A percentile compares a stretch with the other conserved stretches of the same genome.
Conservation (phyloP, 2,329 filamentous ascomycete genomes). For the Nothomitra cinnamomea region DNA sequence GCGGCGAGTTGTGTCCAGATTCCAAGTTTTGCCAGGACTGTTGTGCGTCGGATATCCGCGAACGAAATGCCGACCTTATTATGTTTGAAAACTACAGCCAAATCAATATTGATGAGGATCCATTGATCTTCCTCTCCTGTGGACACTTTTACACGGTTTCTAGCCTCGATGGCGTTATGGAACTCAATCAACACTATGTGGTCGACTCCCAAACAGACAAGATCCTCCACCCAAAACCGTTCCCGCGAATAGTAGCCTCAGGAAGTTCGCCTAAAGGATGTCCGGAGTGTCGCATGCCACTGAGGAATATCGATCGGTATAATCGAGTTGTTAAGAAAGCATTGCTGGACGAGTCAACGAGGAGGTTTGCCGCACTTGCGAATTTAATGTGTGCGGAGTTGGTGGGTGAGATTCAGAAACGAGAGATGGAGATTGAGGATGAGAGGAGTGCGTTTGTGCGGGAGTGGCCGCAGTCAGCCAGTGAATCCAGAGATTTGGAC, state of each 20-base stretch:
- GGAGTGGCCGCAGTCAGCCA: constrained; percentile 1
- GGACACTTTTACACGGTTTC: constrained; percentile 44
- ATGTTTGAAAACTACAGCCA: constrained; percentile 36
- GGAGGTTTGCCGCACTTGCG: constrained; percentile 42
- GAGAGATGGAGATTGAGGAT: constrained; percentile 17
- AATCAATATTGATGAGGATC: constrained; percentile 38
- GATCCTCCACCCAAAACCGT: neutral
- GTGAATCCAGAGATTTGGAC: constrained; percentile 4
- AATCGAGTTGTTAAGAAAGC: constrained; percentile 42
- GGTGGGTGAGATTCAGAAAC: constrained; percentile 4
- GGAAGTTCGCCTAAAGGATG: constrained; percentile 36
- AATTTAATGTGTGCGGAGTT: constrained; percentile 27
- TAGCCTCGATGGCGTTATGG: constrained; percentile 44
- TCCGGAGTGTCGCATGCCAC: constrained; percentile 40
- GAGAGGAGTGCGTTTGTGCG: constrained; percentile 4
- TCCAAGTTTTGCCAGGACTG: constrained; percentile 40
- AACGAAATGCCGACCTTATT: constrained; percentile 38
- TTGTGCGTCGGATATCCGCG: constrained; percentile 26
- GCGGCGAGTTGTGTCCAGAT: constrained; percentile 44
- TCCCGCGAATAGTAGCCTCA: neutral
- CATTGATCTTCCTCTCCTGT: constrained; percentile 44
- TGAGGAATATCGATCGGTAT: constrained; percentile 42
- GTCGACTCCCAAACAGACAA: constrained; percentile 21
- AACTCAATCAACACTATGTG: constrained; percentile 33
- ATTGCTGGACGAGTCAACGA: constrained; percentile 44